Percentiles rank a stretch among this genome's conserved stretches.
Conservation (phyloP, 345 rosid species). For the Diplotaxis tenuifolia region DNA sequence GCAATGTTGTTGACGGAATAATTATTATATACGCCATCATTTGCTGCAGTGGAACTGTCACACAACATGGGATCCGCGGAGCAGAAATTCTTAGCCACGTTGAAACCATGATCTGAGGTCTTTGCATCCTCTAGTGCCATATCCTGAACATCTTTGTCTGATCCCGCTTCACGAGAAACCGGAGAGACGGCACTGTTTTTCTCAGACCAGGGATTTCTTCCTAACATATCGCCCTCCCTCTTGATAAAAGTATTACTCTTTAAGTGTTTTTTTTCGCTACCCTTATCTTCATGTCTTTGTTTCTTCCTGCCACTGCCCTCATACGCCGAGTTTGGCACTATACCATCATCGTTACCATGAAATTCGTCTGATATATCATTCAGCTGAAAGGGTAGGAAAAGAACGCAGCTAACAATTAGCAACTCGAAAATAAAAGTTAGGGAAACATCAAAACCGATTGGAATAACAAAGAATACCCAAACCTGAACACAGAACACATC, state of each 20-base stretch:
- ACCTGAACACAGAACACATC: constrained; percentile 16
- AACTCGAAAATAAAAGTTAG: not conserved
- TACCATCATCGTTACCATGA: constrained; percentile 60
- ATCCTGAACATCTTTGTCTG: constrained; percentile 45
- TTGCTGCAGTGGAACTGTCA: constrained; percentile 42
- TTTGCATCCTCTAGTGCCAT: constrained; percentile 44
- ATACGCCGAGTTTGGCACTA: constrained; percentile 57
- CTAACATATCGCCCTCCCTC: constrained; percentile 49
- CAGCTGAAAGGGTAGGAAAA: constrained; percentile 44
- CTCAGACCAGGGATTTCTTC: constrained; percentile 52
- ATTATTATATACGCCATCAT: constrained; percentile 35
- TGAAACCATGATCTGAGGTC: constrained; percentile 44
- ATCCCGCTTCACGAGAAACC: constrained; percentile 38
- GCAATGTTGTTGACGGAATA: constrained; percentile 56
- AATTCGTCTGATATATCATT: constrained; percentile 55
- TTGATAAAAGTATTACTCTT: constrained; percentile 35
- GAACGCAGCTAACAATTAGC: not conserved
- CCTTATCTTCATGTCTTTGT: constrained; percentile 45
- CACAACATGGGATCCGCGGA: constrained; percentile 43
- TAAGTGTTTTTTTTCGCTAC: constrained; percentile 22
- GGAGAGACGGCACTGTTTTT: constrained; percentile 44
- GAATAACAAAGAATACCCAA: not conserved
- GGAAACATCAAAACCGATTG: not conserved
- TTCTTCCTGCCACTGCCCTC: constrained; percentile 45
- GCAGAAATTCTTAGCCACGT: constrained; percentile 39